A percentile compares a stretch with the other conserved stretches of the same genome.
phyloP scores from a whole-genome alignment of 129 eudicot species.

The Artemisia argyi region DNA sequence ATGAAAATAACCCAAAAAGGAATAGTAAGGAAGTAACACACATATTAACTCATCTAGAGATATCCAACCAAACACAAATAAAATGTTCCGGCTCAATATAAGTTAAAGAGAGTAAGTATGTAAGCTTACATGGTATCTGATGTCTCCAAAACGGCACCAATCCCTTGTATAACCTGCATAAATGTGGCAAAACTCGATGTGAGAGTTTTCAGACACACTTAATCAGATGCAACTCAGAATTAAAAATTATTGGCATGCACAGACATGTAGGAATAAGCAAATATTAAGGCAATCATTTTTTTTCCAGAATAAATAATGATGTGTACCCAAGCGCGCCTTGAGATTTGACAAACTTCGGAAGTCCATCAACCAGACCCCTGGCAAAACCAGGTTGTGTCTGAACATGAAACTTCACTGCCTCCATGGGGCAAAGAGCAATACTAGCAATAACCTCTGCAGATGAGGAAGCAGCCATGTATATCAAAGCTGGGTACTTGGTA shows the following conservation, averaged over 20 bases:
- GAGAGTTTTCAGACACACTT: not conserved
- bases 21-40: not conserved
- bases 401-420: constrained; percentile 82
- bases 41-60: not conserved
- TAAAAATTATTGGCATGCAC: not conserved
- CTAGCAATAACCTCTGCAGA: constrained; percentile 86
- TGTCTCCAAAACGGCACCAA: constrained; percentile 89
- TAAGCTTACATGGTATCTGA: constrained; percentile 78
- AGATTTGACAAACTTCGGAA: constrained; percentile 75
- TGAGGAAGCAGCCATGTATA: constrained; percentile 83
- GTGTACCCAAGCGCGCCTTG: constrained; percentile 77
- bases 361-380: constrained; percentile 71
- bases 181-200: not conserved
- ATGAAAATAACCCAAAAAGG: no score
- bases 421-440: constrained; percentile 77
- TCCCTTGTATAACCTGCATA: constrained; percentile 78
- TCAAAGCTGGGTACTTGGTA: constrained; percentile 69
- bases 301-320: not conserved
- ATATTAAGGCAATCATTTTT: no score
- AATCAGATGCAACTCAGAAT: not conserved
- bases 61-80: not conserved
- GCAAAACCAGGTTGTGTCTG: constrained; percentile 92
- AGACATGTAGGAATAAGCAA: no score
- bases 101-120: not conserved
- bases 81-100: not conserved